Percentiles rank a stretch among this genome's conserved stretches.
Conservation (phyloP, 2,329 filamentous ascomycete species). For the Microdochium paspali region DNA sequence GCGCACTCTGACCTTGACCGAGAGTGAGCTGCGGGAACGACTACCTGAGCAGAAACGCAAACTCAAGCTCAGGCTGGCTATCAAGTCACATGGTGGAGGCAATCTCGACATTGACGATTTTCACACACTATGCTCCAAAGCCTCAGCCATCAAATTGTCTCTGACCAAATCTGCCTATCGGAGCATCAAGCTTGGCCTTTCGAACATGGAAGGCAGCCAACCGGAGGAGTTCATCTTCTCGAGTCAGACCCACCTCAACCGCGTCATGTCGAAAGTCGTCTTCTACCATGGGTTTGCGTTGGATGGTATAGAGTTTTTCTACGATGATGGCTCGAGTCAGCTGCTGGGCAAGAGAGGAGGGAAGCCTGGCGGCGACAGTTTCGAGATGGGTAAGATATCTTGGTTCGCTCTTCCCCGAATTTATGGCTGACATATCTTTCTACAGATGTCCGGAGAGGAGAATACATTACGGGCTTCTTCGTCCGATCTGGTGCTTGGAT, state of each 20-base stretch:
- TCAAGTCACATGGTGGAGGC: slow-evolving; percentile 70
- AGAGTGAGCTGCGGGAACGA: slow-evolving; percentile 61
- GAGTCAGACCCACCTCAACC: slow-evolving; percentile 56
- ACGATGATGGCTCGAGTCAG: slow-evolving; percentile 77
- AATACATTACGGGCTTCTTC: slow-evolving; percentile 80
- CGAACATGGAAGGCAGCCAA: slow-evolving; percentile 59
- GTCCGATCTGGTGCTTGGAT: slow-evolving; percentile 75
- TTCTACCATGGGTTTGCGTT: slow-evolving; percentile 70
- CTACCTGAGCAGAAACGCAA: slow-evolving; percentile 67
- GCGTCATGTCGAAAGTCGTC: slow-evolving; percentile 64
- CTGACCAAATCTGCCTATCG: slow-evolving; percentile 62
- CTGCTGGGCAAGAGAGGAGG: slow-evolving; percentile 77
- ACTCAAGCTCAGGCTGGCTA: slow-evolving; percentile 57
- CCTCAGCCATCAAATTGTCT: slow-evolving; percentile 64
- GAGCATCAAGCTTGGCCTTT: slow-evolving; percentile 64
- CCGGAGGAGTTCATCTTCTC: slow-evolving; percentile 67
- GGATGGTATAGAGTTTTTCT: slow-evolving; percentile 85
- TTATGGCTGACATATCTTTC: slow-evolving; percentile 10
- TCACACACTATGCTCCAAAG: slow-evolving; percentile 58
- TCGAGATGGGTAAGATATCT: slow-evolving; percentile 60
- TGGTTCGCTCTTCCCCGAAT: slow-evolving; percentile 5
- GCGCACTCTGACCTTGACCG: slow-evolving; percentile 64
- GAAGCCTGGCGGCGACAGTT: slow-evolving; percentile 59
- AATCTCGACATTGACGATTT: slow-evolving; percentile 73
- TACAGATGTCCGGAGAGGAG: slow-evolving; percentile 70